Conservation (phyloP, 2,329 filamentous ascomycete species). For the Xylaria digitata region DNA sequence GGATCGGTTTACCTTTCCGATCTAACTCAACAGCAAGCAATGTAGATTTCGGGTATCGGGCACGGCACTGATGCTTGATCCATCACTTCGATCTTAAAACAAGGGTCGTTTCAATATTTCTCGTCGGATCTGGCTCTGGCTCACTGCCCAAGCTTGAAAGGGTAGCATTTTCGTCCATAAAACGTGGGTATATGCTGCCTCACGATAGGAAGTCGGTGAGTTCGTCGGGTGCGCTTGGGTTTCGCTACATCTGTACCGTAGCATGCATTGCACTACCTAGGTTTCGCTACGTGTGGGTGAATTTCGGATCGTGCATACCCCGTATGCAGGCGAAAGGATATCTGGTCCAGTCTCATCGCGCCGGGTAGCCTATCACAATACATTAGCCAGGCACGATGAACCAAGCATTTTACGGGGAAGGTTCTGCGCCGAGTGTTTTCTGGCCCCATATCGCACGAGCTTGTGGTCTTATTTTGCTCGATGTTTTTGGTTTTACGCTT, state of each 20-base stretch:
- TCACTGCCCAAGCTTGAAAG: slow-evolving; percentile 9
- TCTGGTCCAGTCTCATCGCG: slow-evolving; percentile 30
- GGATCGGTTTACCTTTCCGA: slow-evolving; percentile 37
- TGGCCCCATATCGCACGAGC: slow-evolving; percentile 19
- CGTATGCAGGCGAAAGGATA: slow-evolving; percentile 22
- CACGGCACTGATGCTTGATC: slow-evolving; percentile 12
- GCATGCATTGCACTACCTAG: slow-evolving; percentile 28
- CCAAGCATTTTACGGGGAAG: slow-evolving; percentile 14
- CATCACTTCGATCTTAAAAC: slow-evolving; percentile 13
- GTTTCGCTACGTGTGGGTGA: slow-evolving; percentile 24
- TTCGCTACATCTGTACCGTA: slow-evolving; percentile 19
- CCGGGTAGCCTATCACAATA: slow-evolving; percentile 31
- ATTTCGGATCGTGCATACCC: slow-evolving; percentile 28
- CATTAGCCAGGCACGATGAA: slow-evolving; percentile 35
- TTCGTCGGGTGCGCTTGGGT: slow-evolving; percentile 21
- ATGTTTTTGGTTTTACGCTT: slow-evolving; percentile 18
- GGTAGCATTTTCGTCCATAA: slow-evolving; percentile 12
- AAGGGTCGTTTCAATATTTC: background rate
- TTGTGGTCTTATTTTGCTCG: slow-evolving; percentile 19
- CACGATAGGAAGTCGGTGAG: slow-evolving; percentile 34
- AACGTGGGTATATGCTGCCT: slow-evolving; percentile 11
- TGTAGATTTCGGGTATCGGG: slow-evolving; percentile 40
- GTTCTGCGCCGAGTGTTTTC: slow-evolving; percentile 11
- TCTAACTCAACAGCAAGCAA: slow-evolving; percentile 30
- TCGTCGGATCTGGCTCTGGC: slow-evolving; percentile 17